A percentile compares a stretch with the other conserved stretches of the same genome.
Conservation (phyloP, 164 flowering plant genomes). For the Taxillus chinensis region DNA sequence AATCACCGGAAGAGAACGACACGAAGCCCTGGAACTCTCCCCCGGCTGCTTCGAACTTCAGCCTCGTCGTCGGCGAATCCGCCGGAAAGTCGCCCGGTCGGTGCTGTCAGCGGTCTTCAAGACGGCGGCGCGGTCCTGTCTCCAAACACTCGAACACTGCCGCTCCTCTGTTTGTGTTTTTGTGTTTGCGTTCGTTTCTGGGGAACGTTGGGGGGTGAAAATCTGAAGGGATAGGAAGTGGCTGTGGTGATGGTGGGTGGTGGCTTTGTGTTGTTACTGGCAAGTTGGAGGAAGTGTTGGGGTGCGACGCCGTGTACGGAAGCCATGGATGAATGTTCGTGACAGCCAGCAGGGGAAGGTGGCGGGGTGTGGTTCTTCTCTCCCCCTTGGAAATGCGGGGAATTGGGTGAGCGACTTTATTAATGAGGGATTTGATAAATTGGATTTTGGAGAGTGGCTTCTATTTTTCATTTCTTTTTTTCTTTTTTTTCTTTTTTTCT, state of each 20-base stretch:
- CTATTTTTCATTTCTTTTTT: too few relatives aligned
- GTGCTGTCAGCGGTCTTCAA: conserved; percentile 16
- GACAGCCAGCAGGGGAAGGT: not conserved
- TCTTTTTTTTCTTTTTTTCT: too few relatives aligned
- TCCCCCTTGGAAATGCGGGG: not conserved
- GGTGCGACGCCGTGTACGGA: conserved; percentile 29
- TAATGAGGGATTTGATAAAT: too few relatives aligned
- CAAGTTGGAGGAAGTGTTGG: conserved; percentile 23
- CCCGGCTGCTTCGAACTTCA: conserved; percentile 50
- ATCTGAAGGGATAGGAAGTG: not conserved
- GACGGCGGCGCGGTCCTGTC: conserved; percentile 38
- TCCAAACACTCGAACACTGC: conserved; percentile 41
- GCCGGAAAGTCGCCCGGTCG: conserved; percentile 16
- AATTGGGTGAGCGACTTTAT: too few relatives aligned
- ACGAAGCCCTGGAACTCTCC: conserved; percentile 30
- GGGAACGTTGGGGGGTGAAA: conserved; percentile 10
- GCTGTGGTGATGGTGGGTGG: conserved; percentile 1
- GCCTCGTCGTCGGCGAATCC: conserved; percentile 53
- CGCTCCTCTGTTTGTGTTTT: not conserved
- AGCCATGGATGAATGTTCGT: conserved; percentile 27
- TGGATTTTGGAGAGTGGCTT: too few relatives aligned
- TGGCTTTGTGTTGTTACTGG: conserved; percentile 14
- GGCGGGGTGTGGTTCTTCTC: not conserved
- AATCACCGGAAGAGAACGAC: conserved; percentile 21
- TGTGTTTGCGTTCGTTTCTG: conserved; percentile 10